These are phyloP conservation scores for Tylopilus sp. DNA, from an alignment of 1,284 basidiomycete species.

Conservation along the genomic window DNA sequence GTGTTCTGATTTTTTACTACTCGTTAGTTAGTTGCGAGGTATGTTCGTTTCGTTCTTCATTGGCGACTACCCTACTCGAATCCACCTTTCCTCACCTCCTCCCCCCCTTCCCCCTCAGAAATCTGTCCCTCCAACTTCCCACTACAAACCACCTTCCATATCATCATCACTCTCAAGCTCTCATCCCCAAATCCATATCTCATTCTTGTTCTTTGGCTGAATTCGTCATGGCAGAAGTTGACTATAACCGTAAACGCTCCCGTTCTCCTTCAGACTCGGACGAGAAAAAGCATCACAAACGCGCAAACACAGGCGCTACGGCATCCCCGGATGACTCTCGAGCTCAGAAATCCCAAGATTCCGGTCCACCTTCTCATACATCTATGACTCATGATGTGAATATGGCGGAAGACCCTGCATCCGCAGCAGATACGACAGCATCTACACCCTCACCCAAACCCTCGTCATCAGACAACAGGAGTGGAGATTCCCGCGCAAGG, in stretches of 20 bases:
- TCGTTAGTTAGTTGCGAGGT: conserved; percentile 17
- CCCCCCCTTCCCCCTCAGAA: conserved; percentile 32
- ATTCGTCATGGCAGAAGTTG: conserved; percentile 76
- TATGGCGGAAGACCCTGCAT: conserved; percentile 51
- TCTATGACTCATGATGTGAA: conserved; percentile 54
- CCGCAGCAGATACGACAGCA: conserved; percentile 51
- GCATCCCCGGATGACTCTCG: conserved; percentile 56
- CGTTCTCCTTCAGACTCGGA: conserved; percentile 80
- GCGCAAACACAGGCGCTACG: conserved; percentile 72
- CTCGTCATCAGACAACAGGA: conserved; percentile 40
- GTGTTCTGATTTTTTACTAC: background rate
- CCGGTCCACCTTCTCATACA: conserved; percentile 41
- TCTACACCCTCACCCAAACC: conserved; percentile 50
- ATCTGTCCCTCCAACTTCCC: conserved; percentile 27
- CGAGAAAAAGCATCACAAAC: conserved; percentile 73
- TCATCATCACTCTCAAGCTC: conserved; percentile 37
- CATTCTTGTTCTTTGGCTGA: conserved; percentile 49
- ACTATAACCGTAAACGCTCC: conserved; percentile 78
- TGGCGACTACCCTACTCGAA: conserved; percentile 34
- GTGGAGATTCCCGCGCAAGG: conserved; percentile 35
- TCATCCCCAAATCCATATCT: conserved; percentile 36
- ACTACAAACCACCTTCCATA: conserved; percentile 42
- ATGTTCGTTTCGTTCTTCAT: conserved; percentile 25
- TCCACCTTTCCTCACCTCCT: conserved; percentile 37
- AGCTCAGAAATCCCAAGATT: conserved; percentile 38